These are phyloP conservation scores for Blastobotrys chiropterorum DNA, from an alignment of 805 yeast genomes.

Conservation along the genomic window DNA sequence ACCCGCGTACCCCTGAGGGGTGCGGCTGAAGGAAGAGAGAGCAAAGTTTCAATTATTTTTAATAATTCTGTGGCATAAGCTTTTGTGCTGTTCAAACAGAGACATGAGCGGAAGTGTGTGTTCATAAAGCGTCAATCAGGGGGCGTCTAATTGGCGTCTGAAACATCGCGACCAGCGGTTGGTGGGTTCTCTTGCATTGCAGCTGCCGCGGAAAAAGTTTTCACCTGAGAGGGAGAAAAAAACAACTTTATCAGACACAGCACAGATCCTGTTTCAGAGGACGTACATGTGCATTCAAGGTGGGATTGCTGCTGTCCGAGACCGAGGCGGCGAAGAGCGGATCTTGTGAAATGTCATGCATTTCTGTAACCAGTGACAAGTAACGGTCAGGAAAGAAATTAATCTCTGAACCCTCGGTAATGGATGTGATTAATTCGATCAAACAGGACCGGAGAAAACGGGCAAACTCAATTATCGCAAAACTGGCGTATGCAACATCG, in stretches of 20 bases:
- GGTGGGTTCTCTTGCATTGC: not conserved
- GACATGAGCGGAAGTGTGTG: too few species aligned
- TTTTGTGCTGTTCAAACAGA: too few species aligned
- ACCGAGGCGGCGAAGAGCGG: not conserved
- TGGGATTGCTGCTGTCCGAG: not conserved
- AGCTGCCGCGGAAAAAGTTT: not conserved
- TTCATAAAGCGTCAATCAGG: too few species aligned
- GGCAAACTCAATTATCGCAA: not conserved
- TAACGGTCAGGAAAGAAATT: not conserved
- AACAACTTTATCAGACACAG: not conserved
- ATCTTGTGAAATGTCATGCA: not conserved
- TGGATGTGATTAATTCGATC: too few species aligned
- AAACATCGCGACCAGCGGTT: not conserved
- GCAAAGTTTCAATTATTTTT: too few species aligned
- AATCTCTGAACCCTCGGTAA: not conserved
- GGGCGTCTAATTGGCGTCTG: not conserved
- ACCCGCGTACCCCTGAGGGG: too few species aligned
- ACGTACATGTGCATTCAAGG: not conserved
- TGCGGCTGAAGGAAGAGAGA: too few species aligned
- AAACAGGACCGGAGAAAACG: too few species aligned
- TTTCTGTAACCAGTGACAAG: not conserved
- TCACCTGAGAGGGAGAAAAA: not conserved
- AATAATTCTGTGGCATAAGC: too few species aligned
- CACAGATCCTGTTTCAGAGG: not conserved
- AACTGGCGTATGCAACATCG: too few species aligned